Conservation (phyloP, 495 filamentous ascomycete species). For the Annulohypoxylon maeteangense region DNA sequence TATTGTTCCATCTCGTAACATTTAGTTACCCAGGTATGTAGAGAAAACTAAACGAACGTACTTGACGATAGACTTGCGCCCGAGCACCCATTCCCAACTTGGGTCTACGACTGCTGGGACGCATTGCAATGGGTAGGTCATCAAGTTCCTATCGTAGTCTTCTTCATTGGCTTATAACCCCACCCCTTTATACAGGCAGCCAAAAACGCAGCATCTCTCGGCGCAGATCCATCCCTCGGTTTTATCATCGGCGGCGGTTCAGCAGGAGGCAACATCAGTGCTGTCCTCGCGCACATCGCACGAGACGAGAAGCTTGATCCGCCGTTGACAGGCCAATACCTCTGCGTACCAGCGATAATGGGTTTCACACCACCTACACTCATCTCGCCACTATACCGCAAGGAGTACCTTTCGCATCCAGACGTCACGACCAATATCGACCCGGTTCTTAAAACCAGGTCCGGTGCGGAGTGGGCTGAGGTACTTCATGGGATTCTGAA, state of each 20-base stretch:
- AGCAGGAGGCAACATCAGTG: constrained; percentile 60
- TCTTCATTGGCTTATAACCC: constrained; percentile 1
- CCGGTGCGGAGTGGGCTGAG: constrained; percentile 10
- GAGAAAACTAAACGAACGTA: not conserved
- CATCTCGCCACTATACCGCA: constrained; percentile 30
- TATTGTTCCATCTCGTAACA: not conserved
- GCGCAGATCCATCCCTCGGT: constrained; percentile 53
- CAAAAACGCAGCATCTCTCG: constrained; percentile 50
- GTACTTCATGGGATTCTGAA: constrained; percentile 2
- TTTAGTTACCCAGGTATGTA: not conserved
- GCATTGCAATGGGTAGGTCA: constrained; percentile 58
- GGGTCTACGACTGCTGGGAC: constrained; percentile 61
- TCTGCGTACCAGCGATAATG: constrained; percentile 53
- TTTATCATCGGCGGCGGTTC: constrained; percentile 63
- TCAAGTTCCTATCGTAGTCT: not conserved
- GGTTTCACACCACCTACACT: constrained; percentile 22
- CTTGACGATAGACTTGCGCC: constrained; percentile 52
- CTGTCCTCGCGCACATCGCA: constrained; percentile 53
- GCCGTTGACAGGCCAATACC: constrained; percentile 57
- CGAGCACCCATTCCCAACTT: constrained; percentile 59
- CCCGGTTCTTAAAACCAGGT: constrained; percentile 25
- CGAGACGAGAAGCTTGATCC: constrained; percentile 57
- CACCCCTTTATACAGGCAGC: constrained; percentile 45
- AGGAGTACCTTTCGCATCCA: constrained; percentile 41
- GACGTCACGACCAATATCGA: constrained; percentile 35